These are phyloP conservation scores for Trichoderma aggressivum DNA, from an alignment of 2,329 filamentous ascomycete genomes.

Conservation along the genomic window DNA sequence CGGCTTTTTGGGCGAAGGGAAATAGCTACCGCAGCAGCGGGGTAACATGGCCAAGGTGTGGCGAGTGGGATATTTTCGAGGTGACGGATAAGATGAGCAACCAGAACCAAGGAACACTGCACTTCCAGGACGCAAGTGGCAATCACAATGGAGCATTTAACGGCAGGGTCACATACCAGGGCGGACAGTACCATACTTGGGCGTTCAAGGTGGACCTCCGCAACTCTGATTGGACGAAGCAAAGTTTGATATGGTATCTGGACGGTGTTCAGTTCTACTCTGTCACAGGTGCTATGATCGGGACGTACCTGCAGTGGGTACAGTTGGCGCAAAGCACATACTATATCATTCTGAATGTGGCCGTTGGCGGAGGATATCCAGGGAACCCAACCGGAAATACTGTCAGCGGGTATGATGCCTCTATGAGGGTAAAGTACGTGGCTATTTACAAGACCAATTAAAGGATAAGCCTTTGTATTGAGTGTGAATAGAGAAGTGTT, in stretches of 20 bases:
- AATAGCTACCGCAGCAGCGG: neutral
- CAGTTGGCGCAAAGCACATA: neutral
- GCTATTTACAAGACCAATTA: neutral
- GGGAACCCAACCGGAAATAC: neutral
- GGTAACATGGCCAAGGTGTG: neutral
- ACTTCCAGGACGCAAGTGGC: neutral
- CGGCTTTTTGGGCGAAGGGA: neutral
- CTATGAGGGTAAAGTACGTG: neutral
- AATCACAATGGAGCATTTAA: neutral
- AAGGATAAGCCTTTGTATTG: neutral
- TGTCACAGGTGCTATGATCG: neutral
- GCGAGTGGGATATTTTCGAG: neutral
- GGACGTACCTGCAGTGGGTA: neutral
- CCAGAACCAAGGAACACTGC: neutral
- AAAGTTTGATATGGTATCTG: neutral
- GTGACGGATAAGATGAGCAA: neutral
- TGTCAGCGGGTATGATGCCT: neutral
- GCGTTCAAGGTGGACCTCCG: neutral
- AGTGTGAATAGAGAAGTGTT: neutral
- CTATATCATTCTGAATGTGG: neutral
- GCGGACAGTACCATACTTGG: neutral
- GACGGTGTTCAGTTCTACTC: neutral
- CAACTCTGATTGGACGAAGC: neutral
- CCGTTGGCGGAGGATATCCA: neutral
- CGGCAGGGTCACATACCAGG: neutral